These are phyloP conservation scores for Trichoderma endophyticum DNA, from an alignment of 2,329 filamentous ascomycete genomes.

Conservation along the genomic window DNA sequence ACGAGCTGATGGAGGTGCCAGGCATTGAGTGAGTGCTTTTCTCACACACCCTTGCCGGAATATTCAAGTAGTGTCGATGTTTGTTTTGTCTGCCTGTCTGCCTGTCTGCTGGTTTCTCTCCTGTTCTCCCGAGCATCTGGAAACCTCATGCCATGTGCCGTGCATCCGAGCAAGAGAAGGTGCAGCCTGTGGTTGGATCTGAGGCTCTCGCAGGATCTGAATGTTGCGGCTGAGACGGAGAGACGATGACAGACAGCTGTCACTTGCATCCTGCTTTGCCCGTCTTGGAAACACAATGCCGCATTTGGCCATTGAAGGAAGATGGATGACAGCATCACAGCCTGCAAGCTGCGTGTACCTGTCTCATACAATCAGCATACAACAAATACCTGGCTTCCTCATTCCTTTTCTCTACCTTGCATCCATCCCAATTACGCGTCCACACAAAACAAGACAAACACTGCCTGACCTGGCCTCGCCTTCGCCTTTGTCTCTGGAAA, in stretches of 20 bases:
- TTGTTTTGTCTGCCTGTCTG: neutral
- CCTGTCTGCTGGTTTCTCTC: neutral
- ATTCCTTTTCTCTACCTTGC: neutral
- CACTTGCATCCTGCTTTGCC: neutral
- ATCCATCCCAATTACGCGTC: neutral
- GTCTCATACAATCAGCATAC: neutral
- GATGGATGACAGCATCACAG: neutral
- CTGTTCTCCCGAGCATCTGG: neutral
- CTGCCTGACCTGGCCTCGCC: neutral
- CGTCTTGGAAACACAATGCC: neutral
- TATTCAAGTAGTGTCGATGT: neutral
- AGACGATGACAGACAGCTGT: neutral
- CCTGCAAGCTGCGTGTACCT: neutral
- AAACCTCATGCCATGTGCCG: neutral
- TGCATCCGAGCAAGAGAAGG: neutral
- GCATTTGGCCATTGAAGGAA: neutral
- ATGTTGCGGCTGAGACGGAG: neutral
- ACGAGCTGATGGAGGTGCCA: neutral
- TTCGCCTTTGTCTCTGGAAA: neutral
- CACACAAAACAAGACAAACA: neutral
- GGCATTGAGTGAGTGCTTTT: neutral
- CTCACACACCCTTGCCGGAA: neutral
- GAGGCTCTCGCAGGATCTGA: neutral
- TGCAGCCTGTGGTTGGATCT: neutral
- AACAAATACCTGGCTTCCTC: neutral